A percentile compares a stretch with the other conserved stretches of the same genome.
Evolutionary conservation across 2,329 filamentous ascomycete species (phyloP).

Genomic region (Dryadomyces quercus-mongolicae): DNA sequence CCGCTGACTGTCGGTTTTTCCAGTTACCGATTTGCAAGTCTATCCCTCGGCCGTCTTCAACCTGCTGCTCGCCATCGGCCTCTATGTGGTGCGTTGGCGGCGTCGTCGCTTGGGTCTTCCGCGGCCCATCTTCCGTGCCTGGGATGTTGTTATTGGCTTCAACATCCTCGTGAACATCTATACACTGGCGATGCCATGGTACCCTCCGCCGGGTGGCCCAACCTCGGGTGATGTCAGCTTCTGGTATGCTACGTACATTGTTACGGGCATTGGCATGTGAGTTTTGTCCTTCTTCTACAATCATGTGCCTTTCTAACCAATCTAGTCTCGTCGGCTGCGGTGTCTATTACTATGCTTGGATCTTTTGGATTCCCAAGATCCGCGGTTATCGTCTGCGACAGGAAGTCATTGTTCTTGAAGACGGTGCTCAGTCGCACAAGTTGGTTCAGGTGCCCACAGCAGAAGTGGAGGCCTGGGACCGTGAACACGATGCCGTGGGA

Average conservation of each 20-base stretch:
- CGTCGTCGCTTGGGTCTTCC: constrained; percentile 37
- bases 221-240: constrained; percentile 57
- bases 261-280: constrained; percentile 52
- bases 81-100: constrained; percentile 44
- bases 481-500: constrained; percentile 12
- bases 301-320: neutral
- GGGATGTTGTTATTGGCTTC: constrained; percentile 46
- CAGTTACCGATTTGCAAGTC: constrained; percentile 42
- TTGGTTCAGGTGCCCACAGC: constrained; percentile 32
- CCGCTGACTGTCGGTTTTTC: neutral
- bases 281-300: constrained; percentile 22
- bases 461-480: constrained; percentile 32
- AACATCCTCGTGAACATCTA: constrained; percentile 48
- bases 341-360: constrained; percentile 37
- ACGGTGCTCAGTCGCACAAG: constrained; percentile 31
- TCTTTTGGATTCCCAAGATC: constrained; percentile 28
- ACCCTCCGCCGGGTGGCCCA: constrained; percentile 47
- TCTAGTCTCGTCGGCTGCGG: constrained; percentile 21
- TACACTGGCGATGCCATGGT: constrained; percentile 59
- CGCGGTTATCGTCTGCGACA: constrained; percentile 34
- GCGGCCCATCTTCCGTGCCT: constrained; percentile 41
- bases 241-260: constrained; percentile 60
- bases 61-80: constrained; percentile 40
- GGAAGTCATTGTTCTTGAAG: constrained; percentile 30
- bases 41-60: constrained; percentile 49